These are phyloP conservation scores for Mycena galopus DNA, from an alignment of 768 basidiomycete species.

Conservation along the genomic window DNA sequence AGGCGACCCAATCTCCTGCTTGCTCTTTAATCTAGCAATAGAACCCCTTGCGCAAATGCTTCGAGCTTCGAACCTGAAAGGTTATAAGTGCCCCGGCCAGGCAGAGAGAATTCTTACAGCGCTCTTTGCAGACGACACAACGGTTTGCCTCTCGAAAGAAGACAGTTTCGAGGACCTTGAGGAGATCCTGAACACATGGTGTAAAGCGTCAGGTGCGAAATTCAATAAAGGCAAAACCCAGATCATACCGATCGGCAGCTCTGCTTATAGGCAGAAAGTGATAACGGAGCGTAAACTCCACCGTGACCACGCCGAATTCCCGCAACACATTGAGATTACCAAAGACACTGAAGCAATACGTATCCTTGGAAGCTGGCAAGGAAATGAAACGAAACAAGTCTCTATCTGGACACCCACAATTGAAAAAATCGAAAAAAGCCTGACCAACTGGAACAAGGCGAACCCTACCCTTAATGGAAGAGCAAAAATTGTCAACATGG, in stretches of 20 bases:
- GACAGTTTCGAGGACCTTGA: constrained; percentile 45
- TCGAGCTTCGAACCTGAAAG: constrained; percentile 44
- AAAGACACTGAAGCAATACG: constrained; percentile 32
- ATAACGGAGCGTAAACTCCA: background rate
- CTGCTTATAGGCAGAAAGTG: background rate
- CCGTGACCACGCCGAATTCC: background rate
- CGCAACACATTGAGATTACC: constrained; percentile 18
- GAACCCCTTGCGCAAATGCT: too few relatives aligned
- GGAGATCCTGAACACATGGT: constrained; percentile 53
- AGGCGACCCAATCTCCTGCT: constrained; percentile 54
- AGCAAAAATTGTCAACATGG: constrained; percentile 41
- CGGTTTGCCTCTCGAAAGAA: constrained; percentile 45
- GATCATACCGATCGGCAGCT: constrained; percentile 12
- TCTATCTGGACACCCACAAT: constrained; percentile 35
- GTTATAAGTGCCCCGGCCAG: constrained; percentile 38
- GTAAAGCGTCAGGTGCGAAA: constrained; percentile 38
- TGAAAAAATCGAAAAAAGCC: constrained; percentile 35
- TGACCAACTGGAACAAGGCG: constrained; percentile 24
- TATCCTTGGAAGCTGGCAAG: constrained; percentile 40
- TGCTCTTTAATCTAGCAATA: constrained; percentile 49
- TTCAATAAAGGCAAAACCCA: constrained; percentile 57
- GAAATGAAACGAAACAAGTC: constrained; percentile 34
- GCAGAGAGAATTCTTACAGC: constrained; percentile 43
- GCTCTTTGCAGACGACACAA: constrained; percentile 60
- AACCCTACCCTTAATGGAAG: constrained; percentile 38